Evolutionary conservation across 2,329 filamentous ascomycete genomes (phyloP), one percentile per base, ranked within the genome.

Genomic region (Phoma herbarum): DNA sequence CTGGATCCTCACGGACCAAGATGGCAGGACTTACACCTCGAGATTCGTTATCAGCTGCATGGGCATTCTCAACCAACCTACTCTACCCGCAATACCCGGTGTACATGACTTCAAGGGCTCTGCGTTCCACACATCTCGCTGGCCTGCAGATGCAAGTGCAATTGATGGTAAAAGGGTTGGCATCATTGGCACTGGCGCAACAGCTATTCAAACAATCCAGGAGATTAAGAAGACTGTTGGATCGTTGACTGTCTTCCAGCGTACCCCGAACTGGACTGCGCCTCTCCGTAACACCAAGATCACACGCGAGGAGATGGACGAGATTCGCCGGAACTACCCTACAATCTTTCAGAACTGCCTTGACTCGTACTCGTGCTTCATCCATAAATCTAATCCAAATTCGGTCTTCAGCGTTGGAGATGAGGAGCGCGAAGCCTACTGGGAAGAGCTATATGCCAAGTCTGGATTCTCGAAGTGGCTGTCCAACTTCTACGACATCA

Each of bases 131-230:
- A 83, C 85, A 0, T 84, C 84, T 0, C 82, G 82, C 68, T 87
- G 85, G 86, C 85, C 86, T 2, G 77, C 84, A 12, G 75, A 83
- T 7, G 77, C 82, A 1, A 76, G 86, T 26, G 78, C 84, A 37
- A 78, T 86, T 28, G 77, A 78, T 25, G 81, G 80, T 46, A 89
- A 89, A 67, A 80, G 80, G 20, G 81, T 85, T 39, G 87, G 83
- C 8, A 80, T 89, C 60, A 84, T 90, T 29, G 87, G 87, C 7
- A 69, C 68, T 20, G 87, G 87, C 1, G 82, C 86, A 0, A 85
- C 85, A 0, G 87, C 86, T 0, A 83, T 89, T 0, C 87, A 90
- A 63, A 81, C 88, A 35, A 80, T 82, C 0, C 87, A 90, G 61
- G 85, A 84, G 37, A 82, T 83, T 76, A 85, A 81, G 4, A 81